A percentile compares a stretch with the other conserved stretches of the same genome.
Evolutionary conservation across 768 basidiomycete genomes (phyloP).

Genomic region (Obba rivulosa): DNA sequence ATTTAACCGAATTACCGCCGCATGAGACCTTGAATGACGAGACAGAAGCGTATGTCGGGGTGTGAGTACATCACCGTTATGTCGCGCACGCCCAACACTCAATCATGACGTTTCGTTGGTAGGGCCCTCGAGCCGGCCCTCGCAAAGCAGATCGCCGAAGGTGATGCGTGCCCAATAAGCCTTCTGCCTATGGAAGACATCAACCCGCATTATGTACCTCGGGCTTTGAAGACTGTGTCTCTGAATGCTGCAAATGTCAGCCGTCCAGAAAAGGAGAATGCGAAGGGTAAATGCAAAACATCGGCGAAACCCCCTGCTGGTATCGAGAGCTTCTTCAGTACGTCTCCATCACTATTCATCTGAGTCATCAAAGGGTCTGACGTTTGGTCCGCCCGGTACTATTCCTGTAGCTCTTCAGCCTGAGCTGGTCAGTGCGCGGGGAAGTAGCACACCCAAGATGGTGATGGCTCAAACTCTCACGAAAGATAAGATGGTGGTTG

Average conservation of each 20-base stretch:
- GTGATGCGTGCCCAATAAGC: slow-evolving; percentile 67
- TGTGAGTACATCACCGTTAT: slow-evolving; percentile 35
- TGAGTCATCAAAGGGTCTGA: no score
- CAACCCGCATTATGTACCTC: slow-evolving; percentile 58
- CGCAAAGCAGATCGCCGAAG: slow-evolving; percentile 63
- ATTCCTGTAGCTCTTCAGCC: background rate
- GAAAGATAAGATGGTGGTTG: slow-evolving; percentile 26
- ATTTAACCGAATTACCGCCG: slow-evolving; percentile 57
- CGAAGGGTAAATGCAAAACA: slow-evolving; percentile 46
- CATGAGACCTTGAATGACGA: slow-evolving; percentile 50
- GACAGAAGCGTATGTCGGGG: slow-evolving; percentile 68
- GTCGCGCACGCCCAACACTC: background rate
- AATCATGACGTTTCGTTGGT: slow-evolving; percentile 3
- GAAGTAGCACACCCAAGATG: background rate
- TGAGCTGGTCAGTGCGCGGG: background rate
- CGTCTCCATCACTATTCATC: slow-evolving; percentile 17
- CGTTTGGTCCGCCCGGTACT: no score
- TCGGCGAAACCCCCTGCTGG: slow-evolving; percentile 20
- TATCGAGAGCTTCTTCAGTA: slow-evolving; percentile 64
- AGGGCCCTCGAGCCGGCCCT: slow-evolving; percentile 62
- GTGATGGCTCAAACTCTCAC: background rate
- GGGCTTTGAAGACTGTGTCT: slow-evolving; percentile 38
- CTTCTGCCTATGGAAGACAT: slow-evolving; percentile 73
- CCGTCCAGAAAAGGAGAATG: slow-evolving; percentile 18
- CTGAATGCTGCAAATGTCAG: slow-evolving; percentile 16